Evolutionary conservation across 164 flowering plant species (phyloP).

Genomic region (Aristolochia californica): DNA sequence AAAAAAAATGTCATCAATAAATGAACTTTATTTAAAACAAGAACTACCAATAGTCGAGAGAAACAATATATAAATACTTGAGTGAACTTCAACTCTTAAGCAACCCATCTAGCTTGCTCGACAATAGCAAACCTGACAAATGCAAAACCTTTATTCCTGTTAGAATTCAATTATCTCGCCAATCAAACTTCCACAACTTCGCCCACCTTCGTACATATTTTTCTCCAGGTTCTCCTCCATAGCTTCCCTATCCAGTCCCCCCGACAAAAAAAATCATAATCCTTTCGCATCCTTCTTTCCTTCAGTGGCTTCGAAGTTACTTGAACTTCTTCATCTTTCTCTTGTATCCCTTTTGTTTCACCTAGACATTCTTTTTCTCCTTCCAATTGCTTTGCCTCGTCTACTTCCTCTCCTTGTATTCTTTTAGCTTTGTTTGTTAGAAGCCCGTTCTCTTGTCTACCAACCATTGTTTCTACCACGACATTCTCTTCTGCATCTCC

Average conservation of each 20-base stretch:
- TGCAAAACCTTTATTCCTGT: slow-evolving; percentile 21
- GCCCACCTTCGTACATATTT: slow-evolving; percentile 13
- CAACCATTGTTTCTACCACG: too few relatives aligned
- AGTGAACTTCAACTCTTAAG: slow-evolving; percentile 10
- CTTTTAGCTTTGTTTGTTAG: neutral
- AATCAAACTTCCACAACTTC: slow-evolving; percentile 18
- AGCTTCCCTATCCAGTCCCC: slow-evolving; percentile 19
- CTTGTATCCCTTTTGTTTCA: slow-evolving; percentile 6
- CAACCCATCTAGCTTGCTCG: slow-evolving; percentile 16
- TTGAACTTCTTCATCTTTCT: neutral
- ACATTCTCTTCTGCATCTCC: too few relatives aligned
- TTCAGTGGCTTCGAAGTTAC: neutral
- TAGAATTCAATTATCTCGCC: slow-evolving; percentile 8
- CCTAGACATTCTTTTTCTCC: slow-evolving; percentile 4
- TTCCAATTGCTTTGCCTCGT: too few relatives aligned
- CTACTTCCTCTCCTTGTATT: slow-evolving; percentile 1
- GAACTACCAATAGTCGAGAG: neutral
- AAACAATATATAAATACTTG: slow-evolving; percentile 2
- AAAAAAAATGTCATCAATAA: too few relatives aligned
- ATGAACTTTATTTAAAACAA: too few relatives aligned
- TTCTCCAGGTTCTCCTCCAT: slow-evolving; percentile 14
- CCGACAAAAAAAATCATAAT: slow-evolving; percentile 19
- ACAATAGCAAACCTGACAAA: slow-evolving; percentile 20
- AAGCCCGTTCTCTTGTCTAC: neutral
- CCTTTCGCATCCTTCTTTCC: slow-evolving; percentile 14